A percentile compares a stretch with the other conserved stretches of the same genome.
phyloP scores from a whole-genome alignment of 2,329 filamentous ascomycete genomes.

The Colletotrichum eremochloae region DNA sequence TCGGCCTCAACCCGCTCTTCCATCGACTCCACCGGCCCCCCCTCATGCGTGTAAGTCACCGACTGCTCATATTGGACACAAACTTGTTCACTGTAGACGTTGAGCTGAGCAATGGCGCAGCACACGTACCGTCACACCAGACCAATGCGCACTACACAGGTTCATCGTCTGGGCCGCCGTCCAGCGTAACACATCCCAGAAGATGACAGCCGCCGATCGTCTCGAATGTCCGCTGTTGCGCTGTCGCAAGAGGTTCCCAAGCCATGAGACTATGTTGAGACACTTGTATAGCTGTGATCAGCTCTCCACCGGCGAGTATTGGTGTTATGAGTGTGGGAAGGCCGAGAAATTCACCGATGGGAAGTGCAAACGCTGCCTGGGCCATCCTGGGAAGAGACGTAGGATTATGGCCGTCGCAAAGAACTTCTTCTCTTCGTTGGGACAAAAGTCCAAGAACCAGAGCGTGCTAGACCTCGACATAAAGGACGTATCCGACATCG shows the following conservation, averaged over 20 bases:
- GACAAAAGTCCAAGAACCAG: conserved; percentile 60
- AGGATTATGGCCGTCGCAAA: conserved; percentile 67
- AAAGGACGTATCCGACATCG: conserved; percentile 50
- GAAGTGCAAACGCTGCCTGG: conserved; percentile 63
- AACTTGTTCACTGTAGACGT: conserved; percentile 14
- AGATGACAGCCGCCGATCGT: conserved; percentile 62
- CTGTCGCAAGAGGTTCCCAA: conserved; percentile 63
- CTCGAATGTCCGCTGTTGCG: conserved; percentile 65
- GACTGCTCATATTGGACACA: neutral
- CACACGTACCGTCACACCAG: conserved; percentile 58
- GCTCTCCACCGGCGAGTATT: conserved; percentile 65
- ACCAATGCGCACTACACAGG: conserved; percentile 66
- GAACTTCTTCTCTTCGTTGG: conserved; percentile 66
- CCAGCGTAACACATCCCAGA: conserved; percentile 64
- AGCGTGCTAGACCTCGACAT: conserved; percentile 49
- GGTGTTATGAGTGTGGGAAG: conserved; percentile 68
- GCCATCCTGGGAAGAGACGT: conserved; percentile 64
- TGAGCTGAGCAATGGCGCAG: conserved; percentile 49
- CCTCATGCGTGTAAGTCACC: conserved; percentile 53
- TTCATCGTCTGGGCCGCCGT: conserved; percentile 71
- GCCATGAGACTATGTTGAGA: conserved; percentile 67
- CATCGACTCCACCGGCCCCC: conserved; percentile 44
- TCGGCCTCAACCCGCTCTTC: conserved; percentile 45
- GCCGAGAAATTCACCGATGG: conserved; percentile 66
- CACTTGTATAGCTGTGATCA: conserved; percentile 64